Evolutionary conservation across 345 rosid genomes (phyloP).

Genomic region (Dimocarpus longan): DNA sequence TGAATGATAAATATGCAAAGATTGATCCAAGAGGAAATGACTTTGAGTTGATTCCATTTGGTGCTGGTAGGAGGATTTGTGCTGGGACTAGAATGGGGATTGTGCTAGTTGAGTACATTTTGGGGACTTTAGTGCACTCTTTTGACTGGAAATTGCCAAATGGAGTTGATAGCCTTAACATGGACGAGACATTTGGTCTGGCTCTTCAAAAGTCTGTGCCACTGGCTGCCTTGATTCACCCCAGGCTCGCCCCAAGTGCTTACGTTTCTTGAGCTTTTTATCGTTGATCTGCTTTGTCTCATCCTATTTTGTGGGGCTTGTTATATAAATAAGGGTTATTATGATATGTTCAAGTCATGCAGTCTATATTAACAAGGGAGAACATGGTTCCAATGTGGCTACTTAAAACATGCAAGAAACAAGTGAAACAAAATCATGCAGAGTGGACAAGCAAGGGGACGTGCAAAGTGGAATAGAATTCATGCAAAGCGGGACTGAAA

Average conservation of each 20-base stretch:
- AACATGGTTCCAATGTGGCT: too few relatives aligned
- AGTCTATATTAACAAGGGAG: too few relatives aligned
- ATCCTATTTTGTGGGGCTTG: neutral
- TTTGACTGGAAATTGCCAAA: slow-evolving; percentile 55
- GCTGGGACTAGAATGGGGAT: slow-evolving; percentile 63
- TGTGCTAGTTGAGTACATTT: slow-evolving; percentile 48
- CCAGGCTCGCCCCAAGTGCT: slow-evolving; percentile 42
- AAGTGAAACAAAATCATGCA: too few relatives aligned
- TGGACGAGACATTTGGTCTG: slow-evolving; percentile 64
- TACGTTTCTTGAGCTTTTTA: slow-evolving; percentile 24
- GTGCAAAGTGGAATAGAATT: too few relatives aligned
- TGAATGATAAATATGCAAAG: slow-evolving; percentile 30
- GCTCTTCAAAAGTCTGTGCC: slow-evolving; percentile 61
- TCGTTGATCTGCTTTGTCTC: neutral
- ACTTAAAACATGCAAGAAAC: too few relatives aligned
- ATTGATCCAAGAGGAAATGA: slow-evolving; percentile 49
- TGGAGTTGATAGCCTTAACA: slow-evolving; percentile 35
- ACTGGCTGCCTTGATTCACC: slow-evolving; percentile 46
- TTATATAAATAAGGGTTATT: too few relatives aligned
- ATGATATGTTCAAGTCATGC: too few relatives aligned
- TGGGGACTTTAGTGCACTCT: slow-evolving; percentile 55
- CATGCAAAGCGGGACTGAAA: too few relatives aligned
- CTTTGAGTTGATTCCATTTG: slow-evolving; percentile 61
- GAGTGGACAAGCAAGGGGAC: too few relatives aligned
- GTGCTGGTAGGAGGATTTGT: slow-evolving; percentile 57